phyloP scores from a whole-genome alignment of 805 yeast species.

The Wickerhamomyces subpelliculosus region DNA sequence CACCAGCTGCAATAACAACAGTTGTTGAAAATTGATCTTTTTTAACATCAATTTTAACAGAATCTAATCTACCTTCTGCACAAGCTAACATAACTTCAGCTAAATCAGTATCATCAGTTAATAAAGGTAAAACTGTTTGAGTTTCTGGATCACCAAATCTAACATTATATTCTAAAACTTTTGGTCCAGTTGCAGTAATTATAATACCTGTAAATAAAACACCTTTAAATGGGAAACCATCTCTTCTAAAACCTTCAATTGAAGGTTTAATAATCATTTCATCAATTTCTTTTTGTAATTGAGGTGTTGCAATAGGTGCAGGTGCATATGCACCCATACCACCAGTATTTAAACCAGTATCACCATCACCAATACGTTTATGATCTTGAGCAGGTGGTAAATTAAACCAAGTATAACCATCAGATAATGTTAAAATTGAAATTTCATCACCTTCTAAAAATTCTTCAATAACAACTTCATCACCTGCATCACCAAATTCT shows the following conservation, averaged over 20 bases:
- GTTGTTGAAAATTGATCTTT: conserved; percentile 70
- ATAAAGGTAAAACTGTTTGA: conserved; percentile 87
- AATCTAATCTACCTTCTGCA: conserved; percentile 89
- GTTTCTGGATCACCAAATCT: conserved; percentile 99
- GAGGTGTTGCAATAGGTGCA: conserved; percentile 87
- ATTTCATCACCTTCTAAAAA: conserved; percentile 95
- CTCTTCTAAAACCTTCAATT: conserved; percentile 92
- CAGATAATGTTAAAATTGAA: conserved; percentile 84
- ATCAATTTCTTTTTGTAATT: conserved; percentile 63
- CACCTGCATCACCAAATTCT: conserved; percentile 91
- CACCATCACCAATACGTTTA: conserved; percentile 91
- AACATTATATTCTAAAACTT: conserved; percentile 93
- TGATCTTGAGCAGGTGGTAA: conserved; percentile 98
- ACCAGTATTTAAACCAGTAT: conserved; percentile 93
- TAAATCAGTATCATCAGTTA: conserved; percentile 79
- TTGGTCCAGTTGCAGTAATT: conserved; percentile 83
- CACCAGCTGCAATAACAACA: conserved; percentile 94
- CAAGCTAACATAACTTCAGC: conserved; percentile 91
- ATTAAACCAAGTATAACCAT: conserved; percentile 86
- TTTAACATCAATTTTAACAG: conserved; percentile 55
- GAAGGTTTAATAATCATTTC: conserved; percentile 80
- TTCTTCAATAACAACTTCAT: conserved; percentile 92
- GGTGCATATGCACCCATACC: conserved; percentile 99
- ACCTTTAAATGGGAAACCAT: conserved; percentile 93
- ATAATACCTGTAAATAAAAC: conserved; percentile 93